These are phyloP conservation scores for Euphrasia arctica DNA, from an alignment of 305 asterid genomes.

Conservation along the genomic window DNA sequence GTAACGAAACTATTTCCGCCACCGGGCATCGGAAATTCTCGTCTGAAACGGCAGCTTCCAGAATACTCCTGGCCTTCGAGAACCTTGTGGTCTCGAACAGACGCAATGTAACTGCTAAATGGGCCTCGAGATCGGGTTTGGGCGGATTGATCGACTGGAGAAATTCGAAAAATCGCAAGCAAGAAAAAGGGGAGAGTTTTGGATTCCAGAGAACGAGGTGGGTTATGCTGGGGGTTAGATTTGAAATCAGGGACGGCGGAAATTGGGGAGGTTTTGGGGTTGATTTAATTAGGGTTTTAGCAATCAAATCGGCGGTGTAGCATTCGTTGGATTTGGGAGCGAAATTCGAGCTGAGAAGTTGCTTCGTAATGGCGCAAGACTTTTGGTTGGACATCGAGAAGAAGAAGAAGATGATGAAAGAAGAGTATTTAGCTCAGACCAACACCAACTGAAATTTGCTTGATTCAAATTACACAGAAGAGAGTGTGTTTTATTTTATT, in stretches of 20 bases:
- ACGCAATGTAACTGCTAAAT: conserved; percentile 41
- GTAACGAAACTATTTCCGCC: conserved; percentile 42
- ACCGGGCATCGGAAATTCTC: conserved; percentile 39
- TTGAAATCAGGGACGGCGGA: conserved; percentile 38
- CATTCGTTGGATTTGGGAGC: conserved; percentile 36
- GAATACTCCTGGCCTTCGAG: conserved; percentile 50
- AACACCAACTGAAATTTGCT: neutral
- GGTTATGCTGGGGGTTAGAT: conserved; percentile 41
- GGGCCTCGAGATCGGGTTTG: conserved; percentile 55
- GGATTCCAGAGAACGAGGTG: conserved; percentile 62
- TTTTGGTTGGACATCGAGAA: conserved; percentile 46
- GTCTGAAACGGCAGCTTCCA: conserved; percentile 46
- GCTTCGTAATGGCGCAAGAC: conserved; percentile 39
- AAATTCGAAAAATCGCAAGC: conserved; percentile 56
- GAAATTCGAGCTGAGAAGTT: conserved; percentile 30
- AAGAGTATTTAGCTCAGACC: neutral
- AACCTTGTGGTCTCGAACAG: conserved; percentile 50
- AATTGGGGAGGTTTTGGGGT: conserved; percentile 27
- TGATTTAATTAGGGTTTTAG: conserved; percentile 42
- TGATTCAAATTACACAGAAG: too few relatives aligned
- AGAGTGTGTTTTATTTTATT: too few relatives aligned
- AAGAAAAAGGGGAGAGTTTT: conserved; percentile 37
- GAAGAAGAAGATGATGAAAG: neutral
- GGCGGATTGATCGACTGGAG: conserved; percentile 30
- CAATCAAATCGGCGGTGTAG: conserved; percentile 47